Evolutionary conservation across 768 basidiomycete genomes (phyloP).

Genomic region (Infundibulicybe gibba): DNA sequence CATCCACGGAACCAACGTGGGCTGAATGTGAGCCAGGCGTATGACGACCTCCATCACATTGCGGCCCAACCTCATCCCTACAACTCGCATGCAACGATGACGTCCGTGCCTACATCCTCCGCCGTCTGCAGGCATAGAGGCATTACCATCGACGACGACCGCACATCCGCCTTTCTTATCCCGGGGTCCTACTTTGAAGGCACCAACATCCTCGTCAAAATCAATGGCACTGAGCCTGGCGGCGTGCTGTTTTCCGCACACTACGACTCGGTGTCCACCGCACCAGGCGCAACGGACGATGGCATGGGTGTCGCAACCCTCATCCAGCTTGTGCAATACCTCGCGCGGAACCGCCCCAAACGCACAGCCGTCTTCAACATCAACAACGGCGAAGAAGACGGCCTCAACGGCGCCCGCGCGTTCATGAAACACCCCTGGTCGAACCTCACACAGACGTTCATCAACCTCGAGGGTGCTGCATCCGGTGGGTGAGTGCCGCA

Average conservation of each 20-base stretch:
- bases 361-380: conserved; percentile 76
- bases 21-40: conserved; percentile 50
- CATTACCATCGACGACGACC: conserved; percentile 42
- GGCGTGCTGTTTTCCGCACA: conserved; percentile 78
- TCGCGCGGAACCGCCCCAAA: conserved; percentile 16
- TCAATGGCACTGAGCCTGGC: conserved; percentile 48
- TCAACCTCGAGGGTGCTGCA: conserved; percentile 82
- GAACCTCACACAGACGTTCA: conserved; percentile 57
- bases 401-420: conserved; percentile 68
- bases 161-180: conserved; percentile 20
- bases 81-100: conserved; percentile 73
- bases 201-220: conserved; percentile 63
- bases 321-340: conserved; percentile 59
- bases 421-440: conserved; percentile 78
- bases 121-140: conserved; percentile 46
- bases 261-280: conserved; percentile 77
- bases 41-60: conserved; percentile 61
- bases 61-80: conserved; percentile 72
- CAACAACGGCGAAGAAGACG: conserved; percentile 85
- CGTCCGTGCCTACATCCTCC: conserved; percentile 57
- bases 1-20: conserved; percentile 38
- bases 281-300: conserved; percentile 74
- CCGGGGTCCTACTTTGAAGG: conserved; percentile 61
- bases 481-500: conserved; percentile 58
- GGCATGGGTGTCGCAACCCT: conserved; percentile 70